Percentiles rank a stretch among this genome's conserved stretches.
Evolutionary conservation across 2,329 filamentous ascomycete species (phyloP).

Genomic region (Lasiodiplodia sp.): DNA sequence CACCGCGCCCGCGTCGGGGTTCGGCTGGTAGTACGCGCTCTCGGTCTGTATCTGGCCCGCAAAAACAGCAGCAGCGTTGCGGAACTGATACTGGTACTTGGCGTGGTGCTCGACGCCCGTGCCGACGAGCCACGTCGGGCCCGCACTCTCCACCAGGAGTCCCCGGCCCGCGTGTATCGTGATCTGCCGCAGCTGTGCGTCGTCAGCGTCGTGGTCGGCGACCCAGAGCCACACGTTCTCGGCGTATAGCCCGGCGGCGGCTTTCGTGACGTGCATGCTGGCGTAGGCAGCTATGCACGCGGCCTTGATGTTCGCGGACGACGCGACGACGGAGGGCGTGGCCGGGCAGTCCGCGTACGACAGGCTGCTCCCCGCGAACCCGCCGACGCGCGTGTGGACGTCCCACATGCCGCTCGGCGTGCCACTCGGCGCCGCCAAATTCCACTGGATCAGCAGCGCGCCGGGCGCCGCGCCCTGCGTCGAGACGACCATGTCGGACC

Average conservation of each 20-base stretch:
- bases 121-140: constrained; percentile 64
- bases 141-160: constrained; percentile 70
- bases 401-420: constrained; percentile 83
- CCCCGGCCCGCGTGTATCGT: constrained; percentile 88
- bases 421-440: constrained; percentile 61
- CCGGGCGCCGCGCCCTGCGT: constrained; percentile 72
- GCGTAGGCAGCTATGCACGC: constrained; percentile 76
- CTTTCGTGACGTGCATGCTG: constrained; percentile 57
- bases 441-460: constrained; percentile 76
- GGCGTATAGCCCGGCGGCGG: constrained; percentile 70
- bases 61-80: constrained; percentile 79
- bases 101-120: constrained; percentile 69
- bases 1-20: constrained; percentile 74
- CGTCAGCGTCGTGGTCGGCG: constrained; percentile 88
- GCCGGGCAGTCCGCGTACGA: constrained; percentile 81
- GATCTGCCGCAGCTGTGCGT: constrained; percentile 73
- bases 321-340: constrained; percentile 67
- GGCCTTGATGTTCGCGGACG: constrained; percentile 58
- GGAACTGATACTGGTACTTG: constrained; percentile 83
- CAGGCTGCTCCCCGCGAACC: constrained; percentile 77
- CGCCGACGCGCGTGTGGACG: constrained; percentile 84
- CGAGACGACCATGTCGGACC: constrained; percentile 75
- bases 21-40: constrained; percentile 84
- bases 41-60: constrained; percentile 88
- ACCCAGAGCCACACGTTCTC: constrained; percentile 96